Evolutionary conservation across 1,139 yeast genomes (phyloP).

Genomic region (Blastobotrys arbuscula): DNA sequence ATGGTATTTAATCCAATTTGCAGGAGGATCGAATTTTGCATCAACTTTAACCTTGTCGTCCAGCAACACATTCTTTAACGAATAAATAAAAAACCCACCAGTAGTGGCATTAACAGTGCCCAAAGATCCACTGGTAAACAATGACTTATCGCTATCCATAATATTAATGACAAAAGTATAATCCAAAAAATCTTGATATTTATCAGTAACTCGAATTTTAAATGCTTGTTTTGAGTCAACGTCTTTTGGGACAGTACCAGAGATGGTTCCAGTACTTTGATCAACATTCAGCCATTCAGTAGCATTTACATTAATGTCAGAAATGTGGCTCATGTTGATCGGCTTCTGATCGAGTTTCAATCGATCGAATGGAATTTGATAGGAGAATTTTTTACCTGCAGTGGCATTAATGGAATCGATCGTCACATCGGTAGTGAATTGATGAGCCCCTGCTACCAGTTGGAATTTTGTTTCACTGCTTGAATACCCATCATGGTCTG

Average conservation of each 20-base stretch:
- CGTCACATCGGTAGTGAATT: constrained; percentile 57
- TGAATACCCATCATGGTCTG: constrained; percentile 71
- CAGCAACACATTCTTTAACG: constrained; percentile 34
- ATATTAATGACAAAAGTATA: constrained; percentile 48
- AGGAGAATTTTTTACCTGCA: constrained; percentile 47
- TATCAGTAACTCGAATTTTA: constrained; percentile 55
- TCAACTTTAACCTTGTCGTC: constrained; percentile 50
- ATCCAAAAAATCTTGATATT: constrained; percentile 57
- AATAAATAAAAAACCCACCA: constrained; percentile 49
- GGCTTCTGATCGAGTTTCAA: constrained; percentile 55
- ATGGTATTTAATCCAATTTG: constrained; percentile 64
- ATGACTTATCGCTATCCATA: constrained; percentile 25
- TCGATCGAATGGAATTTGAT: constrained; percentile 54
- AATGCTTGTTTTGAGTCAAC: constrained; percentile 41
- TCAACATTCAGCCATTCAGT: constrained; percentile 51
- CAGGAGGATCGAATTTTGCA: constrained; percentile 40
- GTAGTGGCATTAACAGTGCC: constrained; percentile 58
- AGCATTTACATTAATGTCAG: constrained; percentile 43
- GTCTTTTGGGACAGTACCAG: constrained; percentile 52
- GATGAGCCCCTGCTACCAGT: constrained; percentile 82
- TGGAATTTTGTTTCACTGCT: constrained; percentile 67
- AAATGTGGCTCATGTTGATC: constrained; percentile 49
- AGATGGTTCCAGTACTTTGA: constrained; percentile 36
- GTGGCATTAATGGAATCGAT: constrained; percentile 54
- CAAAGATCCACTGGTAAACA: constrained; percentile 25